These are phyloP conservation scores for Gracilaria domingensis DNA, from an alignment of 23 red algal species.

Conservation along the genomic window DNA sequence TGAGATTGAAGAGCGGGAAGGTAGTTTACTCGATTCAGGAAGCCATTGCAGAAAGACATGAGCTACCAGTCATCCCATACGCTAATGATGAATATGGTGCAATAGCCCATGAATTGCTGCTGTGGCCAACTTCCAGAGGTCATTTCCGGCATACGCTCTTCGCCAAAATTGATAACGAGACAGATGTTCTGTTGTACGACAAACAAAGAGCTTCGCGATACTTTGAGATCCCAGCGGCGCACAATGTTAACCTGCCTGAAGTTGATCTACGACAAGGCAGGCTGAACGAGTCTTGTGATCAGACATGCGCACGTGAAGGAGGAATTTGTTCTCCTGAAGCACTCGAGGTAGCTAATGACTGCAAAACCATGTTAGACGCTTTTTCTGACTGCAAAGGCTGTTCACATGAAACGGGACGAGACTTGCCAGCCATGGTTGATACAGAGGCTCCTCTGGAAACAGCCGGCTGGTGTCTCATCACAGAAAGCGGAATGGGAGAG, in stretches of 20 bases:
- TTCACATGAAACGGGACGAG: slow-evolving; percentile 48
- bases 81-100: slow-evolving; percentile 3
- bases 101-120: slow-evolving; percentile 15
- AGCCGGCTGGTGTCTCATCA: slow-evolving; percentile 62
- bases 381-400: slow-evolving; percentile 55
- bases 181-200: slow-evolving; percentile 49
- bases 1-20: slow-evolving; percentile 3
- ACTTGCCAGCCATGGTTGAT: slow-evolving; percentile 59
- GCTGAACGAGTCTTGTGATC: slow-evolving; percentile 33
- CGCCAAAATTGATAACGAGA: slow-evolving; percentile 16
- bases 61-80: slow-evolving; percentile 38
- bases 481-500: slow-evolving; percentile 43
- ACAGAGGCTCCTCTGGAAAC: slow-evolving; percentile 33
- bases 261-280: not conserved
- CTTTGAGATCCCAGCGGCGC: slow-evolving; percentile 5
- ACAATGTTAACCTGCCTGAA: not conserved
- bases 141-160: slow-evolving; percentile 46
- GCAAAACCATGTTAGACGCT: slow-evolving; percentile 12
- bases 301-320: slow-evolving; percentile 32
- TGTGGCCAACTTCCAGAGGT: slow-evolving; percentile 64
- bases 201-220: not conserved
- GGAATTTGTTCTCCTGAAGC: slow-evolving; percentile 1
- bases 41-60: not conserved
- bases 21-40: slow-evolving; percentile 41
- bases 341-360: slow-evolving; percentile 35